phyloP scores from a whole-genome alignment of 441 rosid genomes.

The Hypseocharis bilobata region DNA sequence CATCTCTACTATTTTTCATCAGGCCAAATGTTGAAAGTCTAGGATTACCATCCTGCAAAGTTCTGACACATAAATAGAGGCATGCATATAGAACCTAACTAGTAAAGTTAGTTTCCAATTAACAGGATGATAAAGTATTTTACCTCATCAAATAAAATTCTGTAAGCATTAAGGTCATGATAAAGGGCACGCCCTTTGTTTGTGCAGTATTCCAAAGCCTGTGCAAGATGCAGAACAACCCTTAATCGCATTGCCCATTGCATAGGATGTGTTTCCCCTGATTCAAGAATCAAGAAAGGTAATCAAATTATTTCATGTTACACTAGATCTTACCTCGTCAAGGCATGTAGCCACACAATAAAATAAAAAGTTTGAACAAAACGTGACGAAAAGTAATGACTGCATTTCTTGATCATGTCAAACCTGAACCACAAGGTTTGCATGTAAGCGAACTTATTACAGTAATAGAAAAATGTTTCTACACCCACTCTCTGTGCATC shows the following conservation, averaged over 20 bases:
- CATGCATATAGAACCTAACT: constrained; percentile 11
- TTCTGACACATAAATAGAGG: constrained; percentile 15
- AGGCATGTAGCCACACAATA: background rate
- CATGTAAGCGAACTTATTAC: background rate
- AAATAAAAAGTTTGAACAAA: background rate
- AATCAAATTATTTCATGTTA: background rate
- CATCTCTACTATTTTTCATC: constrained; percentile 70
- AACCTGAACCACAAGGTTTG: background rate
- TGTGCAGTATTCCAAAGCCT: constrained; percentile 79
- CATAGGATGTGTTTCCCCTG: constrained; percentile 91
- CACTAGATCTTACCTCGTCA: background rate
- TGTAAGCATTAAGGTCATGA: constrained; percentile 84
- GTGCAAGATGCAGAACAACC: constrained; percentile 80
- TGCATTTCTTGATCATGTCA: background rate
- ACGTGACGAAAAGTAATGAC: background rate
- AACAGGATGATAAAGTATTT: constrained; percentile 14
- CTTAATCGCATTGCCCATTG: constrained; percentile 88
- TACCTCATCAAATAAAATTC: constrained; percentile 84
- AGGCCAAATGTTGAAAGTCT: constrained; percentile 63
- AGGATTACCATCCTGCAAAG: constrained; percentile 53
- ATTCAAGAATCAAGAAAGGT: constrained; percentile 24
- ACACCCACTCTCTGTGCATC: background rate
- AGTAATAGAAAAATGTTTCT: background rate
- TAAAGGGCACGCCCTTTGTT: constrained; percentile 75
- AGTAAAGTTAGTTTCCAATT: constrained; percentile 1